Percentiles rank a stretch among this genome's conserved stretches.
These are phyloP conservation scores for Pichia rugopelliculosa DNA, from an alignment of 805 yeast genomes.

Conservation along the genomic window DNA sequence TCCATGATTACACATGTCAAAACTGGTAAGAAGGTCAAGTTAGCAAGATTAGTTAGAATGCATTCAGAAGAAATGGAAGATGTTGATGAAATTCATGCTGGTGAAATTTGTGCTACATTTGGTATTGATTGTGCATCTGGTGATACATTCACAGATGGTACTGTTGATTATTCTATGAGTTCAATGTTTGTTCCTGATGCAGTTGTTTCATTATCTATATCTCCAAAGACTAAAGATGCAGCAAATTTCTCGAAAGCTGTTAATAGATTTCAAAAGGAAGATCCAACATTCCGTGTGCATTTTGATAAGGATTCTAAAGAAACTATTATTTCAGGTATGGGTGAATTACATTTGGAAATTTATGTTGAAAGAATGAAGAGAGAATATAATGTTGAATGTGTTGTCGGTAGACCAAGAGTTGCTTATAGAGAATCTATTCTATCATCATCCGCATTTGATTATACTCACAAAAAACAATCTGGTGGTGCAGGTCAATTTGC, in stretches of 20 bases:
- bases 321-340: slow-evolving; percentile 88
- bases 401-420: slow-evolving; percentile 96
- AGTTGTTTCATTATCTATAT: slow-evolving; percentile 85
- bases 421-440: slow-evolving; percentile 93
- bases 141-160: slow-evolving; percentile 90
- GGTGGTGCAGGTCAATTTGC: slow-evolving; percentile 99
- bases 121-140: slow-evolving; percentile 99
- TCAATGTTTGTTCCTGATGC: slow-evolving; percentile 99
- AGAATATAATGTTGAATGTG: slow-evolving; percentile 92
- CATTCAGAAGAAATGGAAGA: slow-evolving; percentile 99
- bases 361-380: slow-evolving; percentile 97
- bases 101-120: slow-evolving; percentile 98
- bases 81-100: slow-evolving; percentile 89
- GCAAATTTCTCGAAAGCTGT: slow-evolving; percentile 93
- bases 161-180: slow-evolving; percentile 77
- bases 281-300: slow-evolving; percentile 93
- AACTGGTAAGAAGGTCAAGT: slow-evolving; percentile 88
- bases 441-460: slow-evolving; percentile 69
- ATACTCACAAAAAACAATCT: slow-evolving; percentile 93
- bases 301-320: slow-evolving; percentile 89
- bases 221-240: slow-evolving; percentile 81
- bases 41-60: slow-evolving; percentile 93
- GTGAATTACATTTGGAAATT: slow-evolving; percentile 93
- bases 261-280: slow-evolving; percentile 96
- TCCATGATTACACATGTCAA: slow-evolving; percentile 80